Evolutionary conservation across 805 yeast species (phyloP).

Genomic region (Cyberlindnera americana): DNA sequence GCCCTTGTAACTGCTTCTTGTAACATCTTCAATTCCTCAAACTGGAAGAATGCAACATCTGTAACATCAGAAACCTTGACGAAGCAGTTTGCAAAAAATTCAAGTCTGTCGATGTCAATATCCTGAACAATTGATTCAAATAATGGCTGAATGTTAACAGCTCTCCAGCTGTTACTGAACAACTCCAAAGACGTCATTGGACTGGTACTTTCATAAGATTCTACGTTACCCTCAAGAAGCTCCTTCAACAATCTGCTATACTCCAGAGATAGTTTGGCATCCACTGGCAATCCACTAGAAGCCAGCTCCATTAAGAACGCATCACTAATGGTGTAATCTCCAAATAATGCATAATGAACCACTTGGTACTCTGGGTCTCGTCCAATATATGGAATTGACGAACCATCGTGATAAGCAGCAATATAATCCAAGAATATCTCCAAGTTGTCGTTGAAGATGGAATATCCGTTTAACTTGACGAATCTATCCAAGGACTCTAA

Average conservation of each 20-base stretch:
- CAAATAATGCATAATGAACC: conserved; percentile 27
- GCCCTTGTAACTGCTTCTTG: not conserved
- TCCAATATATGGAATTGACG: not conserved
- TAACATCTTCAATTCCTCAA: conserved; percentile 18
- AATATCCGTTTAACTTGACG: conserved; percentile 30
- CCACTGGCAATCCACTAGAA: conserved; percentile 15
- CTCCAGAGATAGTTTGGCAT: conserved; percentile 7
- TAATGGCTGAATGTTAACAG: conserved; percentile 18
- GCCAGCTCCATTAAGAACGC: conserved; percentile 30
- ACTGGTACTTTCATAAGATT: conserved; percentile 23
- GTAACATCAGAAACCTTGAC: conserved; percentile 16
- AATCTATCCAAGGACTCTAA: conserved; percentile 21
- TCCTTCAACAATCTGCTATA: conserved; percentile 27
- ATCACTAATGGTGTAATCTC: conserved; percentile 10
- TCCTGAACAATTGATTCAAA: conserved; percentile 16
- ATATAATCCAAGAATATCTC: conserved; percentile 39
- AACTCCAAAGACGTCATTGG: conserved; percentile 24
- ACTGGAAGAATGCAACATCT: conserved; percentile 9
- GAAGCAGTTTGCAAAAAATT: conserved; percentile 28
- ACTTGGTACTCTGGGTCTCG: conserved; percentile 25
- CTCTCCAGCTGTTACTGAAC: conserved; percentile 29
- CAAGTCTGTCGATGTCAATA: conserved; percentile 27
- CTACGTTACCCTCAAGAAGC: conserved; percentile 18
- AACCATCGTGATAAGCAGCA: conserved; percentile 19
- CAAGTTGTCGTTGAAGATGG: conserved; percentile 31